Conservation (phyloP, 768 basidiomycete genomes). For the Tulasnella sp. region DNA sequence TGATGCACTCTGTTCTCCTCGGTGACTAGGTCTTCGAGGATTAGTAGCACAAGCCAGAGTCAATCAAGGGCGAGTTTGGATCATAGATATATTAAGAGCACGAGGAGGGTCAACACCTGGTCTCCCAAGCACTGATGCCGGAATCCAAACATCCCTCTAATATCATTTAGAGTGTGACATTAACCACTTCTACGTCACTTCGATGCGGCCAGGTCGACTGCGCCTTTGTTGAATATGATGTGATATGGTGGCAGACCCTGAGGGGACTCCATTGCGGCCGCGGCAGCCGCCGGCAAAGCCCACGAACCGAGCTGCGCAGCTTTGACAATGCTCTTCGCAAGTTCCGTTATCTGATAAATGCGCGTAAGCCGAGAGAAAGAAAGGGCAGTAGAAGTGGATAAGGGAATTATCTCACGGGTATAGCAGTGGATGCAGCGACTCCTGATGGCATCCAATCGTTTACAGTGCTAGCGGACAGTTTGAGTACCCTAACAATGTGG, state of each 20-base stretch:
- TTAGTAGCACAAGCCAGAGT: too few species aligned
- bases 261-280: conserved; percentile 34
- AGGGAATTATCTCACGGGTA: conserved; percentile 34
- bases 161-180: too few species aligned
- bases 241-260: conserved; percentile 37
- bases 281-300: conserved; percentile 35
- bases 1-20: too few species aligned
- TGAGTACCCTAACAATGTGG: not conserved
- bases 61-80: too few species aligned
- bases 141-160: too few species aligned
- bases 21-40: too few species aligned
- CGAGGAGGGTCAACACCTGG: too few species aligned
- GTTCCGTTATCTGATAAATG: conserved; percentile 35
- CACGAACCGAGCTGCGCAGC: conserved; percentile 48
- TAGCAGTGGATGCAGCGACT: conserved; percentile 33
- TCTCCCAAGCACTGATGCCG: too few species aligned
- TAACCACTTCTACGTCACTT: too few species aligned
- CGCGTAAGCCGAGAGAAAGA: not conserved
- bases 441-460: conserved; percentile 32
- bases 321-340: conserved; percentile 44
- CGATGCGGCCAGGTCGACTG: conserved; percentile 23
- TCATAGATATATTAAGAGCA: too few species aligned
- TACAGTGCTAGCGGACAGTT: conserved; percentile 24
- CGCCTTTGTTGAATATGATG: conserved; percentile 45
- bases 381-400: not conserved